Percentiles rank a stretch among this genome's conserved stretches.
These are phyloP conservation scores for Pilasporangium apinafurcum DNA, from an alignment of 352 stramenopile genomes.

Conservation along the genomic window DNA sequence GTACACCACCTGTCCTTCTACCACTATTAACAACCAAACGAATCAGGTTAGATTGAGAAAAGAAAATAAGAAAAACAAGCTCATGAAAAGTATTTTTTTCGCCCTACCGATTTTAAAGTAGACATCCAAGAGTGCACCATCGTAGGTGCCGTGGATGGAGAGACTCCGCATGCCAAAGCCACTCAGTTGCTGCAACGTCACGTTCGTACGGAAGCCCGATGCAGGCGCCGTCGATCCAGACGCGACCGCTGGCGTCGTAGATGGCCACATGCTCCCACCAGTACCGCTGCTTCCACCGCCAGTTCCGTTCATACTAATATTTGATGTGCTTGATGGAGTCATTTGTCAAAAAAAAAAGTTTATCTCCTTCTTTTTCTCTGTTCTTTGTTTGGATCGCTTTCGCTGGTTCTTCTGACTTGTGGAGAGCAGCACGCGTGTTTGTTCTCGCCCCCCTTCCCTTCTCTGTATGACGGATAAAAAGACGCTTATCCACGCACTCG, in stretches of 20 bases:
- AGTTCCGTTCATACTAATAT: too few relatives aligned
- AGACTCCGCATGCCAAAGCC: conserved; percentile 78
- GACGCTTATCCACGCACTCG: too few relatives aligned
- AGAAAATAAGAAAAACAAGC: not conserved
- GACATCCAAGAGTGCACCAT: conserved; percentile 50
- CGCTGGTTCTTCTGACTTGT: too few relatives aligned
- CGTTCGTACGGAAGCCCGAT: conserved; percentile 16
- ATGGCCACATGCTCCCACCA: conserved; percentile 18
- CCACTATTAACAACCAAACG: conserved; percentile 20
- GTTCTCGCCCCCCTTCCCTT: too few relatives aligned
- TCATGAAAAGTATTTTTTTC: not conserved
- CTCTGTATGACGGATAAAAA: too few relatives aligned
- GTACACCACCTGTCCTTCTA: conserved; percentile 64
- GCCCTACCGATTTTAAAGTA: conserved; percentile 72
- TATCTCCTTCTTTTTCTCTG: too few relatives aligned
- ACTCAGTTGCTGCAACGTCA: conserved; percentile 70
- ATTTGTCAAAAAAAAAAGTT: too few relatives aligned
- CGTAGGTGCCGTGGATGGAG: conserved; percentile 32
- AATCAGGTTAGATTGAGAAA: not conserved
- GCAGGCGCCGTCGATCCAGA: not conserved
- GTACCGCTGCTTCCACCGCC: too few relatives aligned
- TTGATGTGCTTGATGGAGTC: too few relatives aligned
- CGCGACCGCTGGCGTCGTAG: conserved; percentile 5
- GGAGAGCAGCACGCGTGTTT: too few relatives aligned
- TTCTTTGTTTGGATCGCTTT: too few relatives aligned